Evolutionary conservation across 1,284 basidiomycete species (phyloP).

Genomic region (Naganishia albida): DNA sequence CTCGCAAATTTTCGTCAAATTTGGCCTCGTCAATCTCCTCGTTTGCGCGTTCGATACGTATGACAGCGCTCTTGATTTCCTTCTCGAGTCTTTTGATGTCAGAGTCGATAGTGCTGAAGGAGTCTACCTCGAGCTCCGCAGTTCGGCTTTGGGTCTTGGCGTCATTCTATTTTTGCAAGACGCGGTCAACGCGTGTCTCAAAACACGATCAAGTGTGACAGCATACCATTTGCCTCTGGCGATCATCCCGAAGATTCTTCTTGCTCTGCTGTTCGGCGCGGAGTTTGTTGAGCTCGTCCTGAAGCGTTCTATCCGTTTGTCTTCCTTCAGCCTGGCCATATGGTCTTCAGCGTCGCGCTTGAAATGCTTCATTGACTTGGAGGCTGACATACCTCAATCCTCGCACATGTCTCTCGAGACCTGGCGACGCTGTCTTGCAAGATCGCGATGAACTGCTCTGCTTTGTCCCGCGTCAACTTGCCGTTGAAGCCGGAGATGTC

Average conservation of each 20-base stretch:
- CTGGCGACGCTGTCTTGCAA: constrained; percentile 7
- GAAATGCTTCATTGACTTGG: neutral
- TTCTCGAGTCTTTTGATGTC: constrained; percentile 63
- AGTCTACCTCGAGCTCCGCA: constrained; percentile 56
- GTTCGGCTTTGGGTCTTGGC: constrained; percentile 6
- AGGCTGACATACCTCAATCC: constrained; percentile 3
- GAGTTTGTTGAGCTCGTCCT: constrained; percentile 40
- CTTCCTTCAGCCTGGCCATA: constrained; percentile 35
- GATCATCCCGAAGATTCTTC: constrained; percentile 34
- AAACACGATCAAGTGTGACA: neutral
- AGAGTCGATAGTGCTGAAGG: constrained; percentile 60
- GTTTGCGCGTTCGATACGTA: constrained; percentile 62
- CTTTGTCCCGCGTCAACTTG: constrained; percentile 10
- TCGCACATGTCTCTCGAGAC: neutral
- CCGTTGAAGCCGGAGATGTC: constrained; percentile 71
- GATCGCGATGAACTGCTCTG: constrained; percentile 6
- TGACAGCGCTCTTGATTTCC: constrained; percentile 70
- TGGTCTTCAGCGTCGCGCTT: neutral
- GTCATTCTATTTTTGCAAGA: neutral
- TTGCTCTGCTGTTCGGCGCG: constrained; percentile 39
- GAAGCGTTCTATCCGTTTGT: constrained; percentile 37
- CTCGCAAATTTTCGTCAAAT: constrained; percentile 70
- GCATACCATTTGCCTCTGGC: constrained; percentile 40
- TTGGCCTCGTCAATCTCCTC: constrained; percentile 63
- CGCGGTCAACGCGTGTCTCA: neutral